These are phyloP conservation scores for Pseudogymnoascus sp. DNA, from an alignment of 2,329 filamentous ascomycete species.

Conservation along the genomic window DNA sequence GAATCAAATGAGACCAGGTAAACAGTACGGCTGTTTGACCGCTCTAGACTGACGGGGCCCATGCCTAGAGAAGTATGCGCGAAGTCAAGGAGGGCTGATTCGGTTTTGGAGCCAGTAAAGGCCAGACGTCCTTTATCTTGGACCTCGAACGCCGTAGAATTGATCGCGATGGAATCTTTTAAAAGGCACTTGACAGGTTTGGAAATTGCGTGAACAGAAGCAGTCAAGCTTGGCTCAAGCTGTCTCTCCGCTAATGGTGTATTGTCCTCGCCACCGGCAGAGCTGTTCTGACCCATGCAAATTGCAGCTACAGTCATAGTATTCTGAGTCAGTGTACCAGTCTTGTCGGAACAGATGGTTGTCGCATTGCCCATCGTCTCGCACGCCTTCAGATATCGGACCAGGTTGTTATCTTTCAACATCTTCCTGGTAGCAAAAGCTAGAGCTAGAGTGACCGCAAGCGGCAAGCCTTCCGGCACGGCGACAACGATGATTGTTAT, in stretches of 20 bases:
- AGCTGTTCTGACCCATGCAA: conserved; percentile 43
- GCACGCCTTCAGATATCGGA: conserved; percentile 55
- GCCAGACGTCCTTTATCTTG: conserved; percentile 48
- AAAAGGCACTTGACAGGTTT: conserved; percentile 34
- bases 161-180: conserved; percentile 56
- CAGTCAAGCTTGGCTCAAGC: conserved; percentile 35
- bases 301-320: conserved; percentile 69
- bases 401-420: conserved; percentile 59
- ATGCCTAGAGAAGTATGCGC: conserved; percentile 58
- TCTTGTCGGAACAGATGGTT: conserved; percentile 71
- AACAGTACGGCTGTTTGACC: conserved; percentile 51
- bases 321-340: conserved; percentile 65
- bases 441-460: conserved; percentile 58
- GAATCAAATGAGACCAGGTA: conserved; percentile 36
- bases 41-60: conserved; percentile 52
- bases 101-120: conserved; percentile 68
- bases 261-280: conserved; percentile 51
- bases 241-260: conserved; percentile 44
- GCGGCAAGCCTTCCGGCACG: conserved; percentile 54
- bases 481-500: conserved; percentile 60
- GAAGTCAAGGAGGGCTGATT: conserved; percentile 63
- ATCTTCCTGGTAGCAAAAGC: conserved; percentile 59
- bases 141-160: conserved; percentile 60
- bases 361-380: conserved; percentile 64
- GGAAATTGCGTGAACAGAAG: not conserved